These are phyloP conservation scores for Agaricus blazei DNA, from an alignment of 768 basidiomycete genomes.

Conservation along the genomic window DNA sequence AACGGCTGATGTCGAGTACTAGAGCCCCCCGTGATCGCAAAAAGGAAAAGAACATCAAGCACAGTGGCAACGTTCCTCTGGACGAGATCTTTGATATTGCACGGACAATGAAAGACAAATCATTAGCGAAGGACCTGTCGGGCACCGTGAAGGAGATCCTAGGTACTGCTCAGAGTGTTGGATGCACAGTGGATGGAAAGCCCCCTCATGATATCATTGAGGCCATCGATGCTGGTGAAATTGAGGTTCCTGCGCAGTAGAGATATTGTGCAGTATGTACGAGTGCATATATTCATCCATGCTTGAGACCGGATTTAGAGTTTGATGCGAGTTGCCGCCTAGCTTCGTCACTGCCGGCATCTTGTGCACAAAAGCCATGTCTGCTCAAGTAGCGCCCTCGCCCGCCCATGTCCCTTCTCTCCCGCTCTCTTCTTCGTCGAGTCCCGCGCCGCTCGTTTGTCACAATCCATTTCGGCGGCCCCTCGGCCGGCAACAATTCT, in stretches of 20 bases:
- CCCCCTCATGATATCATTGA: slow-evolving; percentile 93
- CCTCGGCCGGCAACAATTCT: neutral
- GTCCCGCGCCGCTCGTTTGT: neutral
- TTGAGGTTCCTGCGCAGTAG: slow-evolving; percentile 86
- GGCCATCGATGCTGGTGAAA: slow-evolving; percentile 75
- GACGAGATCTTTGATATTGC: slow-evolving; percentile 96
- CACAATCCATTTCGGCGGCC: neutral
- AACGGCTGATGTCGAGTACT: slow-evolving; percentile 8
- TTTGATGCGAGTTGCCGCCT: neutral
- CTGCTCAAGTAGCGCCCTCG: too few species aligned
- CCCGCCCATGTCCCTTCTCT: too few species aligned
- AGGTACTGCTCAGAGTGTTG: slow-evolving; percentile 94
- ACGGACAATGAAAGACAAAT: slow-evolving; percentile 93
- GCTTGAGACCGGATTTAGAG: slow-evolving; percentile 9
- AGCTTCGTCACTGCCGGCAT: too few species aligned
- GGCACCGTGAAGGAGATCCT: slow-evolving; percentile 96
- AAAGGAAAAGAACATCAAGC: slow-evolving; percentile 99
- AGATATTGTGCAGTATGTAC: slow-evolving; percentile 17
- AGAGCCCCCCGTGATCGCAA: slow-evolving; percentile 99
- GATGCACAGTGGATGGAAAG: slow-evolving; percentile 93
- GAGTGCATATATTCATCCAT: slow-evolving; percentile 16
- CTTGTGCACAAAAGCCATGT: too few species aligned
- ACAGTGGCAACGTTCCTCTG: slow-evolving; percentile 87
- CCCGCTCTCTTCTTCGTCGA: neutral
- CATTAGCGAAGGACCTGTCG: slow-evolving; percentile 85